Conservation (phyloP, 1,284 basidiomycete genomes). For the Heterobasidion annosum region DNA sequence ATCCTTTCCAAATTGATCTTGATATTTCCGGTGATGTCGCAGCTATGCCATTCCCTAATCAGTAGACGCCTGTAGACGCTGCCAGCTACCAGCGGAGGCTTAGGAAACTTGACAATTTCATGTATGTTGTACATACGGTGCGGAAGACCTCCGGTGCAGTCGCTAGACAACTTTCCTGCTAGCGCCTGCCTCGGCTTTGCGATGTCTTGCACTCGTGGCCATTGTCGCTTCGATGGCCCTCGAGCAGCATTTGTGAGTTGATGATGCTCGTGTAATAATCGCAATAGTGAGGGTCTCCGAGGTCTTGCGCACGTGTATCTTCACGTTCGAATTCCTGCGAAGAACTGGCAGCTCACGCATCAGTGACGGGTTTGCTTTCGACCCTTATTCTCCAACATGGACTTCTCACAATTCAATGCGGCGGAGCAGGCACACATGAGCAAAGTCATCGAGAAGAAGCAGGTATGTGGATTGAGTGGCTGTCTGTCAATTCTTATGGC, state of each 20-base stretch:
- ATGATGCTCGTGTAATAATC: too few species aligned
- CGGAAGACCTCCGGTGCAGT: too few species aligned
- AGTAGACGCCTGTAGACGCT: not conserved
- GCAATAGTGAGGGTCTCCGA: too few species aligned
- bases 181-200: too few species aligned
- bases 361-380: not conserved
- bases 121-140: not conserved
- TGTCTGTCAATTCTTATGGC: conserved; percentile 1
- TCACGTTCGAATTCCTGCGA: too few species aligned
- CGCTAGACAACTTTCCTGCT: too few species aligned
- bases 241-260: too few species aligned
- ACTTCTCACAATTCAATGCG: conserved; percentile 77
- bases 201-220: too few species aligned
- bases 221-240: too few species aligned
- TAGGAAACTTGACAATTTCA: not conserved
- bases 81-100: not conserved
- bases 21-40: not conserved
- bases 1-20: not conserved
- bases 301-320: too few species aligned
- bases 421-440: conserved; percentile 89
- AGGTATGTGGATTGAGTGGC: conserved; percentile 41
- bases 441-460: conserved; percentile 88
- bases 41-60: not conserved
- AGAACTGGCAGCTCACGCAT: too few species aligned
- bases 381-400: conserved; percentile 42